phyloP scores from a whole-genome alignment of 2,329 filamentous ascomycete species.

The Ophiostoma ips region DNA sequence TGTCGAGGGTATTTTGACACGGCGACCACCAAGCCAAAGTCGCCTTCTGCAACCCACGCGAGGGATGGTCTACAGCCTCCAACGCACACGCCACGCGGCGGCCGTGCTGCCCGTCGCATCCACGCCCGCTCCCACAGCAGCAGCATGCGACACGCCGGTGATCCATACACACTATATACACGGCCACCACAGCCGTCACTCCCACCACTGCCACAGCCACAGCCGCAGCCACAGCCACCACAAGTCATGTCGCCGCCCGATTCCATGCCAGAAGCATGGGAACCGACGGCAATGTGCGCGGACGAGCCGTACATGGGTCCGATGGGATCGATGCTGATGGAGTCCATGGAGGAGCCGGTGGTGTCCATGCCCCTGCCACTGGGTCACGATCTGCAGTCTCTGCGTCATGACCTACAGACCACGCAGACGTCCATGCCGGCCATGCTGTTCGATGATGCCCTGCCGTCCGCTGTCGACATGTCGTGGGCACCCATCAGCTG shows the following conservation, averaged over 20 bases:
- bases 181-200: neutral
- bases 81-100: neutral
- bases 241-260: neutral
- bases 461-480: neutral
- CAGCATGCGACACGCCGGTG: neutral
- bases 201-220: neutral
- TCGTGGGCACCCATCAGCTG: neutral
- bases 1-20: conserved; percentile 10
- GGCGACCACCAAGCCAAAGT: neutral
- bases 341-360: too few species aligned
- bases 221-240: neutral
- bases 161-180: neutral
- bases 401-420: too few species aligned
- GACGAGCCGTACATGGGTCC: neutral
- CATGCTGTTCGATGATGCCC: neutral
- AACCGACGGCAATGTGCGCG: neutral
- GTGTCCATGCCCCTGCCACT: too few species aligned
- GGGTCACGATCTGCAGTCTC: too few species aligned
- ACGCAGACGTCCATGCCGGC: neutral
- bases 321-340: neutral
- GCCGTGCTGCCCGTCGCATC: neutral
- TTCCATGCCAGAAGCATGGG: neutral
- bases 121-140: neutral
- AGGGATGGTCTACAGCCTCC: neutral
- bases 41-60: neutral